Base-by-base conservation (phyloP, 2,329 filamentous ascomycete species). In the Karstenula rhodostoma region DNA sequence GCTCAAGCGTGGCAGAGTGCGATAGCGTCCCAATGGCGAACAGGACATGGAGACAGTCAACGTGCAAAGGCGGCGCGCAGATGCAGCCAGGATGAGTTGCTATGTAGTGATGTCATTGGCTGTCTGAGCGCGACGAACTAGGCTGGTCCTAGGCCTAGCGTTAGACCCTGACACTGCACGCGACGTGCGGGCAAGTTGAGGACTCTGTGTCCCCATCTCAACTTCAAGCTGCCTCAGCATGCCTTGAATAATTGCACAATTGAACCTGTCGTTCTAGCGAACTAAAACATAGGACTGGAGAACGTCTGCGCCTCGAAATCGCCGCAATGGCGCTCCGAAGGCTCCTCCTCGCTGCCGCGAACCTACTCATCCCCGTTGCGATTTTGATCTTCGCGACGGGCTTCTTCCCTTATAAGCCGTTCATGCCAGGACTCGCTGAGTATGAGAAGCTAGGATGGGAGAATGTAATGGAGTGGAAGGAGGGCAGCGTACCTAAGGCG, bases 371-470 rank as follows among this genome's bases (percentile, higher is more conserved):
- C 47, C 91, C 92, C 3, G 73, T 90, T 57, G 89, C 93, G 49
- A 78, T 83, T 50, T 70, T 83, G 22, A 72, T 90, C 65, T 98
- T 98, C 77, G 94, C 92, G 27, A 87, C 88, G 33, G 94, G 95
- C 15, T 99, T 99, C 84, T 99, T 99, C 74, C 95, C 95, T 8
- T 97, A 98, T 80, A 99, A 99, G 74, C 93, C 95, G 2, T 90
- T 97, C 67, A 84, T 99, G 50, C 89, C 94, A 12, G 95, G 95
- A 4, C 82, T 97, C 49, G 94, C 95, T 10, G 82, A 85, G 64
- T 91, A 89, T 77, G 85, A 87, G 63, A 72, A 84, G 52, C 74
- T 86, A 29, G 79, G 83, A 49, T 83, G 85, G 80, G 63, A 87
- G 33, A 59, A 66, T 1, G 47, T 40, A 10, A 60, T 68, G 47